phyloP scores from a whole-genome alignment of 345 rosid genomes.

The Ricinus communis region DNA sequence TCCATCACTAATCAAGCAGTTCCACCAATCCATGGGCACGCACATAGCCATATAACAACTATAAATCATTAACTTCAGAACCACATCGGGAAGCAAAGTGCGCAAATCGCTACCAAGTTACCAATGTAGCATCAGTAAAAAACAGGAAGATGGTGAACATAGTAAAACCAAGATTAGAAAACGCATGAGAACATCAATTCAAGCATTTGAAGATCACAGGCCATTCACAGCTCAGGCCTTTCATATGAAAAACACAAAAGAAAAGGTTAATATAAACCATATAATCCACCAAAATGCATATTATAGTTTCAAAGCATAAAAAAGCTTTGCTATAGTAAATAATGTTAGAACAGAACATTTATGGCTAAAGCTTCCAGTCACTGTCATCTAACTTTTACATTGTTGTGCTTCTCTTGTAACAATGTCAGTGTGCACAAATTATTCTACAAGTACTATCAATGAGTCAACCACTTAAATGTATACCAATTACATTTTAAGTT shows the following conservation, averaged over 20 bases:
- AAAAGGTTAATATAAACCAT: too few species aligned
- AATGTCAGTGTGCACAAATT: too few species aligned
- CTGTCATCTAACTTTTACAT: too few species aligned
- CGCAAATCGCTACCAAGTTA: too few species aligned
- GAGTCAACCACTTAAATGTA: too few species aligned
- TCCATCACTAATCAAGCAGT: slow-evolving; percentile 5
- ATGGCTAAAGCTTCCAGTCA: too few species aligned
- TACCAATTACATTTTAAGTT: too few species aligned
- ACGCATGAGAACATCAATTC: not conserved
- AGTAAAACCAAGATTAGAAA: not conserved
- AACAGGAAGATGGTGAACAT: not conserved
- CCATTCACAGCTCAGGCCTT: not conserved
- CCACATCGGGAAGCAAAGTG: not conserved
- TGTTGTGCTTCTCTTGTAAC: too few species aligned
- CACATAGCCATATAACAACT: not conserved
- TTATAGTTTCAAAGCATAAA: too few species aligned
- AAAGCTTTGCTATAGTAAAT: not conserved
- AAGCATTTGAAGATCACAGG: not conserved
- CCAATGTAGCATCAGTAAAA: not conserved
- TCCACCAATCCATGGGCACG: not conserved
- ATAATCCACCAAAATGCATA: too few species aligned
- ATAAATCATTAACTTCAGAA: slow-evolving; percentile 5
- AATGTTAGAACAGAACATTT: not conserved
- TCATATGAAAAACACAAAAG: too few species aligned
- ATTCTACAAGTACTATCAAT: too few species aligned